Conservation (phyloP, 2,329 filamentous ascomycete species). For the Monosporascus sp. region DNA sequence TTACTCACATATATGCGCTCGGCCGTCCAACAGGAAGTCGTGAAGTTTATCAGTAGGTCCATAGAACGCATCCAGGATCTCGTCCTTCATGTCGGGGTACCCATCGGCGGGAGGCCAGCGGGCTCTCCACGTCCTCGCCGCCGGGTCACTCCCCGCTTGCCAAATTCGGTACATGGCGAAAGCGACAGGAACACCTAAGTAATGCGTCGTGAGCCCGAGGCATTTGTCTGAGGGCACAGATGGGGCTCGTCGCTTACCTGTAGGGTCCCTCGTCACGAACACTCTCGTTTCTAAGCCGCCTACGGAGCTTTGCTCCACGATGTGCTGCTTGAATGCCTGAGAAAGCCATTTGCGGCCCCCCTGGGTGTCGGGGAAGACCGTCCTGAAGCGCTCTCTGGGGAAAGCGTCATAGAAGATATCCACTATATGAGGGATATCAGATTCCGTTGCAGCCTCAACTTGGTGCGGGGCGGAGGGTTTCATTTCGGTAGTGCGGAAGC, state of each 20-base stretch:
- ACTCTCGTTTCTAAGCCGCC: not conserved
- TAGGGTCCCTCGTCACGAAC: not conserved
- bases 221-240: too few relatives aligned
- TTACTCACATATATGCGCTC: not conserved
- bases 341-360: not conserved
- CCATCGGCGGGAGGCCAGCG: not conserved
- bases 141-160: not conserved
- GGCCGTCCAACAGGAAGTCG: not conserved
- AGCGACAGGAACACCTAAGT: not conserved
- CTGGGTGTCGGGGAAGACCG: not conserved
- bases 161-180: not conserved
- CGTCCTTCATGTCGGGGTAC: not conserved
- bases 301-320: not conserved
- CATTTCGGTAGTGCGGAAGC: too few relatives aligned
- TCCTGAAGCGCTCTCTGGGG: not conserved
- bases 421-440: not conserved
- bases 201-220: not conserved
- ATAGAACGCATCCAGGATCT: not conserved
- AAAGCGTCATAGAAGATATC: not conserved
- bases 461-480: not conserved
- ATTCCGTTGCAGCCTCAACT: not conserved
- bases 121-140: not conserved
- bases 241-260: not conserved
- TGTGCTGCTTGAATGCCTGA: not conserved
- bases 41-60: not conserved